Base-by-base conservation (phyloP, 148 eudicot genomes). In the Talinum fruticosum region DNA sequence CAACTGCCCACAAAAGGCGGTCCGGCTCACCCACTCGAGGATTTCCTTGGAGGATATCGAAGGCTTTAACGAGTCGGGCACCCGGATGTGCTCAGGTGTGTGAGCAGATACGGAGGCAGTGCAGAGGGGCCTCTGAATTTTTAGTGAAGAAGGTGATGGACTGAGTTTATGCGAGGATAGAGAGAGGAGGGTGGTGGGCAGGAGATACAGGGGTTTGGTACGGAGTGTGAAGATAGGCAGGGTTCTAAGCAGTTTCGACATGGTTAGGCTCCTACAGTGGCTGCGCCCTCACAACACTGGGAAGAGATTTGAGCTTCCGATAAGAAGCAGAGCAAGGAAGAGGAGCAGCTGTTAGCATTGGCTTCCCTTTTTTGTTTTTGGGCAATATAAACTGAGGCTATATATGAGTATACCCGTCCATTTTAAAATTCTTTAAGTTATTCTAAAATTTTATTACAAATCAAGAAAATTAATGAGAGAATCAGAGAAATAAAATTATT, bases 1-100 rank as follows among this genome's bases (percentile, higher is more conserved):
- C 86, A 95, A 85, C 45, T 91, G 74, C 18, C 98, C 98, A 67
- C 98, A 95, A 2, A 84, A 76, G 6, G 79, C 89, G 23, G 90
- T 92, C 44, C 96, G 81, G 28, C 76, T 71, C 30, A 92, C 93
- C 98, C 94, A 95, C n/a, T 88, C 81, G 16, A 89, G 89, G 36
- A 87, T 34, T 5, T 84, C 92, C 34, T 82, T 53, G 10, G 65
- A 45, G 34, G 85, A 62, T 2, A 74, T 69, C 16, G 72, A n/a
- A 1, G 80, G 59, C 21, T 79, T 76, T 13, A 45, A 18, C 23
- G 82, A 77, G 71, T 75, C 83, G 61, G 86, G 69, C 10, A 7
- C 24, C 75, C 68, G 80, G 74, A 73, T 66, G 1, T 61, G 81
- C 59, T 70, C 69, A 0, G 69, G 16, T 33, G 45, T 68, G 32